Conservation (phyloP, 1,139 yeast genomes). For the Lodderomyces beijingensis region DNA sequence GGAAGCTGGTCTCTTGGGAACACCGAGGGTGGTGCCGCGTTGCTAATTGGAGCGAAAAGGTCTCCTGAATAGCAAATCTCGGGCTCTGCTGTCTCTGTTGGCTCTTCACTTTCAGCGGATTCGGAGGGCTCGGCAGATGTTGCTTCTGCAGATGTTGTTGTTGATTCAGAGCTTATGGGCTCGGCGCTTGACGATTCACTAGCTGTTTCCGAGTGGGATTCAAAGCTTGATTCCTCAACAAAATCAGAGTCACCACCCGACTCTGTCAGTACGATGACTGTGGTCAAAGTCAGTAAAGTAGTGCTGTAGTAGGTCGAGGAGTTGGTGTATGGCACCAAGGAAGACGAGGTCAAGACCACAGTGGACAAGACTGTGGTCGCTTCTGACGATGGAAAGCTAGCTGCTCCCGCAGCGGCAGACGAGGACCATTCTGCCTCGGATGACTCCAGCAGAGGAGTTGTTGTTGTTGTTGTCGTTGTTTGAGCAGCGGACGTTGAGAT, state of each 20-base stretch:
- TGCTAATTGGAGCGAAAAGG: conserved; percentile 48
- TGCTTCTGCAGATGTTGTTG: neutral
- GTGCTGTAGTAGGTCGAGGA: neutral
- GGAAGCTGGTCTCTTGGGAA: conserved; percentile 49
- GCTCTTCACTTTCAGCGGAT: conserved; percentile 1
- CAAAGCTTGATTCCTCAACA: neutral
- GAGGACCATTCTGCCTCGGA: neutral
- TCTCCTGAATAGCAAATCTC: conserved; percentile 26
- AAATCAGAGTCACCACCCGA: neutral
- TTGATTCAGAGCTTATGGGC: neutral
- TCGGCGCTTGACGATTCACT: neutral
- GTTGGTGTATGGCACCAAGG: neutral
- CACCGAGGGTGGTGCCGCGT: conserved; percentile 43
- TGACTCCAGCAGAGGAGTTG: neutral
- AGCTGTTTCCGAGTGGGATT: neutral
- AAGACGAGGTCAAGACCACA: conserved; percentile 1
- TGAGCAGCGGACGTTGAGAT: conserved; percentile 6
- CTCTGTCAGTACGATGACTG: neutral
- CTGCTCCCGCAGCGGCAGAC: neutral
- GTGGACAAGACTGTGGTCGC: neutral
- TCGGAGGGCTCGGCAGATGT: conserved; percentile 2
- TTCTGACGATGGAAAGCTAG: neutral
- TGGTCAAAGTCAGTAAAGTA: neutral
- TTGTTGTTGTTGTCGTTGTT: conserved; percentile 1
- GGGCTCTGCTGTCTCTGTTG: conserved; percentile 1